These are phyloP conservation scores for Kockovaella imperatae DNA, from an alignment of 768 basidiomycete genomes.

Conservation along the genomic window DNA sequence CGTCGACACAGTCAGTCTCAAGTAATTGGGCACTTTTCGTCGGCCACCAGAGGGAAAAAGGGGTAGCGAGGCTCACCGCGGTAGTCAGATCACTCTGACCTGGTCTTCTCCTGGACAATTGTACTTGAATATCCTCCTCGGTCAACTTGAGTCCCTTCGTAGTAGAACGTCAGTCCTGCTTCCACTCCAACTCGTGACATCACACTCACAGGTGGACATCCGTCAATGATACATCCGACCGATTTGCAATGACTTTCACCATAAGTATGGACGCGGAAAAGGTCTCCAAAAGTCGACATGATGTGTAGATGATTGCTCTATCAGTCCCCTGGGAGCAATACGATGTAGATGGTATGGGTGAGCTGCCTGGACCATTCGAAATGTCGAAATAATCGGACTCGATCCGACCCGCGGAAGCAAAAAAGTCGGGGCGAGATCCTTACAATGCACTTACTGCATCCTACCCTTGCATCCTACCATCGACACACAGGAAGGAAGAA, in stretches of 20 bases:
- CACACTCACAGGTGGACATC: slow-evolving; percentile 77
- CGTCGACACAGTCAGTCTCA: too few species aligned
- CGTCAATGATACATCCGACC: slow-evolving; percentile 95
- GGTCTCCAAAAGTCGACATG: slow-evolving; percentile 89
- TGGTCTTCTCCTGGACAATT: slow-evolving; percentile 82
- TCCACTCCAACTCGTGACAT: slow-evolving; percentile 1
- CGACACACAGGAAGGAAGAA: too few species aligned
- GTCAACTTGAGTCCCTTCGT: slow-evolving; percentile 71
- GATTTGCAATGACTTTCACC: slow-evolving; percentile 97
- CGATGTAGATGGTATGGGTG: too few species aligned
- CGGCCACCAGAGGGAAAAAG: not conserved
- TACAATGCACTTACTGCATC: too few species aligned
- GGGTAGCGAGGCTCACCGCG: slow-evolving; percentile 55
- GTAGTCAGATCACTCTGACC: slow-evolving; percentile 96
- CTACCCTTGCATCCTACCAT: too few species aligned
- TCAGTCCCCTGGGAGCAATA: too few species aligned
- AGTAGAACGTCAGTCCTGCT: too few species aligned
- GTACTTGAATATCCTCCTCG: slow-evolving; percentile 76
- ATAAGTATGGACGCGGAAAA: slow-evolving; percentile 92
- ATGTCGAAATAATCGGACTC: too few species aligned
- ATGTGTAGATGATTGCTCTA: slow-evolving; percentile 1
- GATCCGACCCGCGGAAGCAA: too few species aligned
- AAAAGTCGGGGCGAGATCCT: too few species aligned
- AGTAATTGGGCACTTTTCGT: not conserved
- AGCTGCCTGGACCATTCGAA: too few species aligned